Conservation (phyloP, 225 moss, liverwort and hornwort genomes). For the Sphagnum contortum region DNA sequence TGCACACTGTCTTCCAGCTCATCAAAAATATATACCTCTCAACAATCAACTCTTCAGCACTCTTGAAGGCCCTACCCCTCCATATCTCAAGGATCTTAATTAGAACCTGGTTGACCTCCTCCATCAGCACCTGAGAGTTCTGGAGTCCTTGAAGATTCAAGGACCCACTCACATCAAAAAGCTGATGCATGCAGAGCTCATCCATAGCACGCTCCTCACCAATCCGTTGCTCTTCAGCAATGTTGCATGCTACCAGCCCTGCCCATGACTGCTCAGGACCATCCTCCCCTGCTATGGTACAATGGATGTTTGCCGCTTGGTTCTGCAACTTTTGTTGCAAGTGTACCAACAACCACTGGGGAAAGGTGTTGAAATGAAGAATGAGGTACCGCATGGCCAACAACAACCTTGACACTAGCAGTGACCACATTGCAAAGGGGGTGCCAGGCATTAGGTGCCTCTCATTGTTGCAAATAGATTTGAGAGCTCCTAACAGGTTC, state of each 20-base stretch:
- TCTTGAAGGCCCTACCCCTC: slow-evolving; percentile 77
- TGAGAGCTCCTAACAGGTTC: slow-evolving; percentile 73
- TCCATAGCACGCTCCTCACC: slow-evolving; percentile 62
- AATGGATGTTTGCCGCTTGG: slow-evolving; percentile 38
- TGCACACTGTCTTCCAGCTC: slow-evolving; percentile 84
- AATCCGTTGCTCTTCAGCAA: slow-evolving; percentile 53
- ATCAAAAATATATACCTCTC: slow-evolving; percentile 91
- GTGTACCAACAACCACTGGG: slow-evolving; percentile 90
- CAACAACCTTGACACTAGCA: slow-evolving; percentile 86
- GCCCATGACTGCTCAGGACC: slow-evolving; percentile 76
- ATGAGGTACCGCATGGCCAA: slow-evolving; percentile 78
- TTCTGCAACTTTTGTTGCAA: slow-evolving; percentile 58
- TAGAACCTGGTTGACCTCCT: slow-evolving; percentile 66
- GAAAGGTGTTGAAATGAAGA: slow-evolving; percentile 77
- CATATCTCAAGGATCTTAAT: slow-evolving; percentile 70
- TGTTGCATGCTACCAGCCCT: slow-evolving; percentile 56
- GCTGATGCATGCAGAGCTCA: slow-evolving; percentile 77
- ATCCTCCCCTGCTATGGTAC: slow-evolving; percentile 44
- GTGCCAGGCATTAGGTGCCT: slow-evolving; percentile 59
- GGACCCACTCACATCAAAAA: slow-evolving; percentile 76
- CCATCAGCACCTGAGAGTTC: slow-evolving; percentile 44
- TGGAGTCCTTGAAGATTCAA: slow-evolving; percentile 43
- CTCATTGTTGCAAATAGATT: slow-evolving; percentile 58
- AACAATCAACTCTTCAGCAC: slow-evolving; percentile 74
- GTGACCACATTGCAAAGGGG: slow-evolving; percentile 78